Percentiles rank a stretch among this genome's conserved stretches.
Evolutionary conservation across 129 eudicot genomes (phyloP).

Genomic region (Kitagawia praeruptora): DNA sequence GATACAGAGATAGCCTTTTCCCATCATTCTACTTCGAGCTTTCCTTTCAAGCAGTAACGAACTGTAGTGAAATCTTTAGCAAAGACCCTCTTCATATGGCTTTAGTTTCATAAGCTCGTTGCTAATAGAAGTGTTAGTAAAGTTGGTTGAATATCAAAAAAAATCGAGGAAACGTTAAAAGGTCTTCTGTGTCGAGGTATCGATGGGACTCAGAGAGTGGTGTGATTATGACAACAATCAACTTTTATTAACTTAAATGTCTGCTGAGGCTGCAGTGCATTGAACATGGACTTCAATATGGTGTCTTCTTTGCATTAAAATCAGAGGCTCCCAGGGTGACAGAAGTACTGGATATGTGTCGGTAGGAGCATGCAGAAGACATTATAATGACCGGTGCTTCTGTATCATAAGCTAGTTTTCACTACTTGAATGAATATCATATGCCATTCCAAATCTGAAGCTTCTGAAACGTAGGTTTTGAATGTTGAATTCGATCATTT

Average conservation of each 20-base stretch:
- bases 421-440: constrained; percentile 21
- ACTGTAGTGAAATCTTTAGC: constrained; percentile 29
- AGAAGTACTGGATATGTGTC: constrained; percentile 20
- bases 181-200: too few relatives aligned
- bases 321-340: constrained; percentile 11
- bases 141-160: too few relatives aligned
- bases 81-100: constrained; percentile 32
- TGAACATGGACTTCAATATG: too few relatives aligned
- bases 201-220: constrained; percentile 16
- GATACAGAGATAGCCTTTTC: constrained; percentile 46
- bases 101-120: constrained; percentile 27
- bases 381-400: constrained; percentile 29
- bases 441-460: too few relatives aligned
- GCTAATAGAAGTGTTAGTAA: constrained; percentile 18
- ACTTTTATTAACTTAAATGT: constrained; percentile 38
- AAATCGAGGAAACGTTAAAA: too few relatives aligned
- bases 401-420: constrained; percentile 18
- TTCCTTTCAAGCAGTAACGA: constrained; percentile 32
- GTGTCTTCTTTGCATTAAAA: too few relatives aligned
- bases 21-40: constrained; percentile 43
- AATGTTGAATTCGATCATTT: too few relatives aligned
- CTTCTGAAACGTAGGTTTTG: too few relatives aligned
- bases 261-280: constrained; percentile 38
- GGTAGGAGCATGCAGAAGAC: constrained; percentile 28
- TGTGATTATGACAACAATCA: constrained; percentile 33